A percentile compares a stretch with the other conserved stretches of the same genome.
Evolutionary conservation across 371 early-diverging fungal species (phyloP).

Genomic region (Mucor sp.): DNA sequence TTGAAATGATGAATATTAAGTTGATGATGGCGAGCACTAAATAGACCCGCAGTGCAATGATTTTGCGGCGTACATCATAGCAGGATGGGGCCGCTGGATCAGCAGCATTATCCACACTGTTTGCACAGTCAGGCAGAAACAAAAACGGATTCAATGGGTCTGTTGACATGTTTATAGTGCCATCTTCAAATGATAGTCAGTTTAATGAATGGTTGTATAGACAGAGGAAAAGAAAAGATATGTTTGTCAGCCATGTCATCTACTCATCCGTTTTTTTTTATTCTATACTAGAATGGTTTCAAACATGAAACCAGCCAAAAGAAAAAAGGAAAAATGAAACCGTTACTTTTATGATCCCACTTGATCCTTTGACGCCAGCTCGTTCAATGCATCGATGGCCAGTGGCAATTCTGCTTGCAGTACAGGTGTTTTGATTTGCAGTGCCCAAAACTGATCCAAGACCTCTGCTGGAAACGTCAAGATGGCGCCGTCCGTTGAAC

Average conservation of each 20-base stretch:
- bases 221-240: background rate
- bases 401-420: background rate
- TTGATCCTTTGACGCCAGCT: background rate
- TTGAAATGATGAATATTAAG: conserved; percentile 7
- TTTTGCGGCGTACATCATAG: background rate
- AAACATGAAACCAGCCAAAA: background rate
- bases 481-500: background rate
- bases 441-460: conserved; percentile 17
- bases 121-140: conserved; percentile 5
- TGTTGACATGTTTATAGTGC: background rate
- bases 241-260: too few relatives aligned
- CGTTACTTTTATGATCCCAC: background rate
- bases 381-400: background rate
- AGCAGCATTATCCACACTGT: background rate
- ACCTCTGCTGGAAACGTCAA: background rate
- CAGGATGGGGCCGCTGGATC: background rate
- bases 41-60: conserved; percentile 14
- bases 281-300: background rate
- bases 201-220: background rate
- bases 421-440: conserved; percentile 13
- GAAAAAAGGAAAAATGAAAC: background rate
- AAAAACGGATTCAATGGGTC: conserved; percentile 5
- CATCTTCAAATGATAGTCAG: background rate
- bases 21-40: conserved; percentile 12
- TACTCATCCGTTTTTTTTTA: too few relatives aligned